Percentiles rank a stretch among this genome's conserved stretches.
Conservation (phyloP, 208 protist genomes). For the Leishmania major region DNA sequence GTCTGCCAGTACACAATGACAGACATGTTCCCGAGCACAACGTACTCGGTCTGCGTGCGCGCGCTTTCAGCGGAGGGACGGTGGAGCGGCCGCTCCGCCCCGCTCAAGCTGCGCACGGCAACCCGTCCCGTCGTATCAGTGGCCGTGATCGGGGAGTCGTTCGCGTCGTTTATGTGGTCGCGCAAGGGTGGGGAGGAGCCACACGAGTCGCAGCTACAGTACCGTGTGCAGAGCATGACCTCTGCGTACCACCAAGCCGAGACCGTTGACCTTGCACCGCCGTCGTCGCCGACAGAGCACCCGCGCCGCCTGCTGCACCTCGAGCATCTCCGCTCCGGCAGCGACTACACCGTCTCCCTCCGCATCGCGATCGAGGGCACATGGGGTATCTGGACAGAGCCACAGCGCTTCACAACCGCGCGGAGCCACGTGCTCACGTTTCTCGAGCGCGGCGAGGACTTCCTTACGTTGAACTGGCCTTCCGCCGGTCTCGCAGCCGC, state of each 20-base stretch:
- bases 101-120: slow-evolving; percentile 67
- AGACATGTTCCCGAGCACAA: slow-evolving; percentile 64
- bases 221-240: slow-evolving; percentile 51
- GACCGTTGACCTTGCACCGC: slow-evolving; percentile 29
- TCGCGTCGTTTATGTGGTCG: slow-evolving; percentile 77
- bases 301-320: slow-evolving; percentile 60
- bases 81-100: slow-evolving; percentile 74
- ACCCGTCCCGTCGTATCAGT: slow-evolving; percentile 51
- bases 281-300: slow-evolving; percentile 16
- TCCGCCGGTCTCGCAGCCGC: slow-evolving; percentile 9
- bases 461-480: slow-evolving; percentile 77
- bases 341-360: slow-evolving; percentile 66
- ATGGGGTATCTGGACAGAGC: slow-evolving; percentile 91
- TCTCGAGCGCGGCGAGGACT: slow-evolving; percentile 89
- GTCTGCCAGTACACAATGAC: slow-evolving; percentile 51
- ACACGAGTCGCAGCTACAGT: slow-evolving; percentile 74
- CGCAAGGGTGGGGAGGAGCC: slow-evolving; percentile 47
- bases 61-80: slow-evolving; percentile 63
- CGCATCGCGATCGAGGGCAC: slow-evolving; percentile 73
- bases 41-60: slow-evolving; percentile 77
- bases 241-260: slow-evolving; percentile 57
- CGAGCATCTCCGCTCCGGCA: slow-evolving; percentile 62
- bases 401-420: slow-evolving; percentile 54
- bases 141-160: slow-evolving; percentile 74
- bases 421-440: slow-evolving; percentile 49